Conservation (phyloP, 1,284 basidiomycete species). For the Vanrija pseudolonga region DNA sequence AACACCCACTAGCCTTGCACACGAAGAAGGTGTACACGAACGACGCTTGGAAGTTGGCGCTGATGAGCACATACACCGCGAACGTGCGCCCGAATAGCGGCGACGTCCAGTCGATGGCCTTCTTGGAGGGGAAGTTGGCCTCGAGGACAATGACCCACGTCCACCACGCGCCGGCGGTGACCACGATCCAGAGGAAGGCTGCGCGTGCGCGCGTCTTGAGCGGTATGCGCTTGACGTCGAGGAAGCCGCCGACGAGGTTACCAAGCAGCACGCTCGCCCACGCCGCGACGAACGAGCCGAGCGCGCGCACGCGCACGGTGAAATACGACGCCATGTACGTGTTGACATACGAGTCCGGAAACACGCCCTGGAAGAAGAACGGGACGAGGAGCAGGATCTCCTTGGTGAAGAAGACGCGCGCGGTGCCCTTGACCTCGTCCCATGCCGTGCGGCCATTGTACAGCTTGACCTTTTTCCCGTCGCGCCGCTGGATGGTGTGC, state of each 20-base stretch:
- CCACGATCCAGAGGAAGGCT: neutral
- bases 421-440: neutral
- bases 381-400: neutral
- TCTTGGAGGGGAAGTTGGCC: neutral
- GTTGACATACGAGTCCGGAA: neutral
- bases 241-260: constrained; percentile 5
- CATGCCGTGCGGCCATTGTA: neutral
- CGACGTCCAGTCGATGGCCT: neutral
- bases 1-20: neutral
- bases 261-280: neutral
- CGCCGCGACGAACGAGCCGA: neutral
- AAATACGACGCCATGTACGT: neutral
- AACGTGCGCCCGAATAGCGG: neutral
- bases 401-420: neutral
- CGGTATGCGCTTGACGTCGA: neutral
- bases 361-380: neutral
- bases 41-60: neutral
- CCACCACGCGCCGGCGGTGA: neutral
- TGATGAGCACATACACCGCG: neutral
- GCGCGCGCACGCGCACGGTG: neutral
- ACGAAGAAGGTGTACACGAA: neutral
- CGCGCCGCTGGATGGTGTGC: neutral
- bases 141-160: neutral
- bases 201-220: neutral
- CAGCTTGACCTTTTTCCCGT: neutral